Evolutionary conservation across 768 basidiomycete species (phyloP).

Genomic region (Amanita pseudoporphyria): DNA sequence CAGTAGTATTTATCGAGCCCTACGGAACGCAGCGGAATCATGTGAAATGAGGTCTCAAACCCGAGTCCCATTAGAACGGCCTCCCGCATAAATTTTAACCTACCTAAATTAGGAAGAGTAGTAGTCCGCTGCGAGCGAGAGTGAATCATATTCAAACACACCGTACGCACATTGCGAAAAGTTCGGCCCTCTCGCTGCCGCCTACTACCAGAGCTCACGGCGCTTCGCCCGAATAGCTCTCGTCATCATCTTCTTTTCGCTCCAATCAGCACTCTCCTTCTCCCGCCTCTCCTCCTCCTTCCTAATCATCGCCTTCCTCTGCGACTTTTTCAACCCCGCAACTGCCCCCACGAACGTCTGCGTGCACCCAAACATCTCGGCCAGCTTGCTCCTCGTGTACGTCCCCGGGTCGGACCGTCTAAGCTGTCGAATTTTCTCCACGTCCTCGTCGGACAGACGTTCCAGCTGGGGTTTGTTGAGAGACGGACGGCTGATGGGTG

Average conservation of each 20-base stretch:
- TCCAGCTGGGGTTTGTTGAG: slow-evolving; percentile 21
- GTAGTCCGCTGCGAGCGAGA: too few relatives aligned
- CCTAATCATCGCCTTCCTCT: slow-evolving; percentile 32
- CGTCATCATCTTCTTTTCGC: slow-evolving; percentile 53
- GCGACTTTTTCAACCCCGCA: slow-evolving; percentile 48
- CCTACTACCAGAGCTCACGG: slow-evolving; percentile 58
- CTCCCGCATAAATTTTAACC: not conserved
- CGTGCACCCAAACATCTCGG: slow-evolving; percentile 68
- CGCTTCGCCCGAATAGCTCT: slow-evolving; percentile 60
- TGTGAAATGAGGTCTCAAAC: not conserved
- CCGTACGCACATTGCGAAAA: too few relatives aligned
- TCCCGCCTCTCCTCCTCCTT: slow-evolving; percentile 39
- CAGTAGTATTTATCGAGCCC: too few relatives aligned
- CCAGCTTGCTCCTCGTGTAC: slow-evolving; percentile 60
- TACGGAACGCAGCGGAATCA: not conserved
- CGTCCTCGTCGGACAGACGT: slow-evolving; percentile 40
- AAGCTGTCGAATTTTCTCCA: slow-evolving; percentile 50
- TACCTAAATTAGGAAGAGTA: too few relatives aligned
- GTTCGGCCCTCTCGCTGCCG: too few relatives aligned
- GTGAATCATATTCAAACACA: not conserved
- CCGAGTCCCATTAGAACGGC: not conserved
- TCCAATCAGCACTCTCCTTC: slow-evolving; percentile 49
- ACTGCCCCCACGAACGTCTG: slow-evolving; percentile 54
- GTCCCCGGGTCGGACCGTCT: slow-evolving; percentile 44
- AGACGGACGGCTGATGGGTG: slow-evolving; percentile 38